Evolutionary conservation across 257 asterid genomes (phyloP).

Genomic region (Knoxia roxburghii): DNA sequence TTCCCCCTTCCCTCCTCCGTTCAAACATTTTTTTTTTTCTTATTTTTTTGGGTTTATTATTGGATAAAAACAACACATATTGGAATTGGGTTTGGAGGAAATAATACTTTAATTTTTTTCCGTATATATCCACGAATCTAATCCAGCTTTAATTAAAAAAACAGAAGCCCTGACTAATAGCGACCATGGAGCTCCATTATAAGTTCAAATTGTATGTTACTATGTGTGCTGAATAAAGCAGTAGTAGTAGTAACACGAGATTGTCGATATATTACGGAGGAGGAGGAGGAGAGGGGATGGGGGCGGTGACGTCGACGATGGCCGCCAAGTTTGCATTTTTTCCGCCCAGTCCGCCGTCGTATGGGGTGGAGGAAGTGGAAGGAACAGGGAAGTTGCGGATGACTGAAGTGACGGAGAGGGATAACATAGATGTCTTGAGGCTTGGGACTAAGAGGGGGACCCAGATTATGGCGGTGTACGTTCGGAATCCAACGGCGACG

Average conservation of each 20-base stretch:
- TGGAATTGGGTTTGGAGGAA: neutral
- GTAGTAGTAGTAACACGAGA: neutral
- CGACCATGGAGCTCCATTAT: neutral
- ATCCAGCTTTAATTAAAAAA: neutral
- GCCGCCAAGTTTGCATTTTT: conserved; percentile 93
- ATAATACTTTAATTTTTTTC: conserved; percentile 3
- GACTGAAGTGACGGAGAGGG: conserved; percentile 77
- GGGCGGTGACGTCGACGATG: conserved; percentile 87
- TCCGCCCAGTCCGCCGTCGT: conserved; percentile 90
- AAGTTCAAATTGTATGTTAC: neutral
- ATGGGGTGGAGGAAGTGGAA: conserved; percentile 50
- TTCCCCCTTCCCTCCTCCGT: conserved; percentile 25
- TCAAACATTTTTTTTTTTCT: conserved; percentile 14
- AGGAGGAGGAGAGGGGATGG: conserved; percentile 36
- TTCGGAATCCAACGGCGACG: conserved; percentile 71
- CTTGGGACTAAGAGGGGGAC: conserved; percentile 72
- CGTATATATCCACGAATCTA: conserved; percentile 7
- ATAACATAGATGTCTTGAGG: conserved; percentile 76
- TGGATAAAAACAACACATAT: neutral
- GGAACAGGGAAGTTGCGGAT: conserved; percentile 60
- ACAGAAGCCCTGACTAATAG: neutral
- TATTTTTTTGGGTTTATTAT: neutral
- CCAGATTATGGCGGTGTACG: conserved; percentile 69
- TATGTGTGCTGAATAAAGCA: neutral
- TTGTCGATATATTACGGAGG: neutral